Conservation (phyloP, 2,329 filamentous ascomycete genomes). For the Biscogniauxia mediterranea region DNA sequence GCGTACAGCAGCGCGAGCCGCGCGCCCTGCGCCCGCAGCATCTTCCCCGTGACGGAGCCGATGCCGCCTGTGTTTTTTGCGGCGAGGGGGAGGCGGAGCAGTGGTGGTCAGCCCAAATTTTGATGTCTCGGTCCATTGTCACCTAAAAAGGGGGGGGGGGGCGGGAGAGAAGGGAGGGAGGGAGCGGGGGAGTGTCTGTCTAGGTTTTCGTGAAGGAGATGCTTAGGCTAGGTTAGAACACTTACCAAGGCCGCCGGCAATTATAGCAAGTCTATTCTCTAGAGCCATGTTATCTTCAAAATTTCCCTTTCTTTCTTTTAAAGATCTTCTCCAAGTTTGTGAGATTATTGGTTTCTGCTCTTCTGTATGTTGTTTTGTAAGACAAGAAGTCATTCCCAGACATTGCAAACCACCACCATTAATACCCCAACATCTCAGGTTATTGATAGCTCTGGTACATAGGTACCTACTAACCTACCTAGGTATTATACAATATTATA, state of each 20-base stretch:
- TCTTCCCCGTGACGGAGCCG: conserved; percentile 41
- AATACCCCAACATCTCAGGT: too few species aligned
- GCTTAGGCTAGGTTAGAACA: too few species aligned
- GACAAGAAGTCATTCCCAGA: too few species aligned
- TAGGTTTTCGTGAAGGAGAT: neutral
- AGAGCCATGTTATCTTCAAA: conserved; percentile 35
- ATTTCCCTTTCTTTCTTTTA: neutral
- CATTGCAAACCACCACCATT: too few species aligned
- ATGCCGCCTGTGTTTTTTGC: conserved; percentile 34
- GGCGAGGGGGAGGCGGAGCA: neutral
- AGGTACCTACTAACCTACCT: too few species aligned
- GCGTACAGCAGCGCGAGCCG: conserved; percentile 45
- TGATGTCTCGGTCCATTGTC: neutral
- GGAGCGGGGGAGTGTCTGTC: too few species aligned
- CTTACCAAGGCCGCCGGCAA: conserved; percentile 42
- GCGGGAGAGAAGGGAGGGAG: too few species aligned
- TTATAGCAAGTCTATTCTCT: conserved; percentile 39
- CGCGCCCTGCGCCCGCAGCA: conserved; percentile 40
- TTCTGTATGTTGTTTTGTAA: too few species aligned
- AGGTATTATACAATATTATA: neutral
- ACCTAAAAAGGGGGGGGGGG: neutral
- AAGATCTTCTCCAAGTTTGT: neutral
- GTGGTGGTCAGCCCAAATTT: neutral
- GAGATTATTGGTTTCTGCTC: too few species aligned
- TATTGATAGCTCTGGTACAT: too few species aligned